Base-by-base conservation (phyloP, 2,329 filamentous ascomycete genomes). In the Blastomyces silverae region DNA sequence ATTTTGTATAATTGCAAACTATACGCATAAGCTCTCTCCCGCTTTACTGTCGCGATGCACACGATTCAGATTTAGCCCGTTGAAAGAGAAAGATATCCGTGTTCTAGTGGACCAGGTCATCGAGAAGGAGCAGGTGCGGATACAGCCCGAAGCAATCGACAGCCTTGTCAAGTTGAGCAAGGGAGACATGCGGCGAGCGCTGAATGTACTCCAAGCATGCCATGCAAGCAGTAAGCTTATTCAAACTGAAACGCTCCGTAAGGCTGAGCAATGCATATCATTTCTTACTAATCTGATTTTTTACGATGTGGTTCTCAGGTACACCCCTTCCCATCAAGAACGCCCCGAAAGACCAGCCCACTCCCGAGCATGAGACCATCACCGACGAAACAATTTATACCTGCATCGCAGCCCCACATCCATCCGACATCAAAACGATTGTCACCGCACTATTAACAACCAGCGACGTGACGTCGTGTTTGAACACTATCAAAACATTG, bases 1-100 rank as follows among this genome's bases (percentile, higher is more conserved):
- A 62, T 99, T 99, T 80, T 97, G 93, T 80, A 91, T 99, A 74
- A 97, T 99, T 71, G 94, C 94, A 71, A 99, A 99, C 79, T 99
- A 99, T 78, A 94, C 94, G 39, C 94, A 99, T 81, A 99, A 99
- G 78, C 86, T 99, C 50, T 95, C 91, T 15, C 93, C 94, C 0
- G 94, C 94, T 0, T 82, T 99, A 55, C 82, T 99, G 63, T 97
- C 93, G 60, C 84, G 94, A 71, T 99, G 94, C 79, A 99, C 94
- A 11, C 83, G 94, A 48, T 99, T 99, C 77, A 84, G 94, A 42
- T 99, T 99, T 78, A 96, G 91, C 69, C 94, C 94, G 13, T 80
- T 99, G 64, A 96, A 96, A 76, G 90, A 96, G 72, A 81, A 77
- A 7, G 94, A 97, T 74, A 97, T 99, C 66, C 83, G 91, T 61